Conservation (phyloP, 306 rosid species). For the Aeschynomene evenia region DNA sequence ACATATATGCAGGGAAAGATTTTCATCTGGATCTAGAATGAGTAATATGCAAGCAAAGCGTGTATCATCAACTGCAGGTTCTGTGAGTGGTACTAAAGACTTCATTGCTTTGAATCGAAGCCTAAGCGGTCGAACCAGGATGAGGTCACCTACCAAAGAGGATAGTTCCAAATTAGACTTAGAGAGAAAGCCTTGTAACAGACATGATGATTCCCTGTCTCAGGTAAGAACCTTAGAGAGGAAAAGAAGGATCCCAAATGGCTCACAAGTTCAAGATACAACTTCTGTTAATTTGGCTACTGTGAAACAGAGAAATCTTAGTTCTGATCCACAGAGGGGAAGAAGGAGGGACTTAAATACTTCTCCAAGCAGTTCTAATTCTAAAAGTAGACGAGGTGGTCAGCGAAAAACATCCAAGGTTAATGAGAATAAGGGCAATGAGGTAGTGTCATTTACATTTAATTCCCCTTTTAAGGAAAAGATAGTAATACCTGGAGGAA, state of each 20-base stretch:
- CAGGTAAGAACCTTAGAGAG: slow-evolving; percentile 48
- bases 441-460: slow-evolving; percentile 61
- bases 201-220: slow-evolving; percentile 44
- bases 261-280: slow-evolving; percentile 38
- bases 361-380: slow-evolving; percentile 38
- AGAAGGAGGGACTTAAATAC: slow-evolving; percentile 40
- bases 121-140: slow-evolving; percentile 47
- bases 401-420: slow-evolving; percentile 43
- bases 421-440: slow-evolving; percentile 42
- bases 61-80: slow-evolving; percentile 48
- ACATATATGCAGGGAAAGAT: slow-evolving; percentile 40
- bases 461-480: slow-evolving; percentile 57
- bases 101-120: slow-evolving; percentile 75
- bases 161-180: slow-evolving; percentile 53
- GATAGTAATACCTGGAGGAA: slow-evolving; percentile 18
- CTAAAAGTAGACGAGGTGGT: slow-evolving; percentile 37
- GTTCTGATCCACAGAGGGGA: slow-evolving; percentile 37
- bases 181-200: slow-evolving; percentile 53
- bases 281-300: slow-evolving; percentile 39
- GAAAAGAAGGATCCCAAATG: slow-evolving; percentile 62
- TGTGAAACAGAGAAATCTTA: slow-evolving; percentile 37
- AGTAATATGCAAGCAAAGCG: slow-evolving; percentile 49
- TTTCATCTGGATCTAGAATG: slow-evolving; percentile 42
- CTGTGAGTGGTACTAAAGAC: slow-evolving; percentile 51
- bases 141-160: slow-evolving; percentile 46